These are phyloP conservation scores for Pestalotiopsis sp. DNA, from an alignment of 2,329 filamentous ascomycete genomes.

Conservation along the genomic window DNA sequence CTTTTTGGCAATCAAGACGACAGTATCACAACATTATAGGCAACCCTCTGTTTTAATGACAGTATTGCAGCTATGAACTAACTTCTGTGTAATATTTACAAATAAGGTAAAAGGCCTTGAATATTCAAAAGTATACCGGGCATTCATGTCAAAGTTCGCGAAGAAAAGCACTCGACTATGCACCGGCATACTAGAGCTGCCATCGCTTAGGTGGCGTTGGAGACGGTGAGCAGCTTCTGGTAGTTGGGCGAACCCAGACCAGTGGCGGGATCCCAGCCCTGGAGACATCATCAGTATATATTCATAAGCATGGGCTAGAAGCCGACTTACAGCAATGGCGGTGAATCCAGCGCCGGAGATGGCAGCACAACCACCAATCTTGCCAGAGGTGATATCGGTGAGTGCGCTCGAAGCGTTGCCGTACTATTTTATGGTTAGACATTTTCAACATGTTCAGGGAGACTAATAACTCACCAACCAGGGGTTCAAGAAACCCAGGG, in stretches of 20 bases:
- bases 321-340: constrained; percentile 31
- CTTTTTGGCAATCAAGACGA: no score
- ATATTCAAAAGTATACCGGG: background rate
- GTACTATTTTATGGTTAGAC: constrained; percentile 34
- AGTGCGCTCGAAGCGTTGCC: constrained; percentile 37
- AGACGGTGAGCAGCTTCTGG: constrained; percentile 28
- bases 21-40: no score
- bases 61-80: background rate
- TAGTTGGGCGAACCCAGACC: constrained; percentile 48
- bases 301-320: background rate
- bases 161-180: background rate
- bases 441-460: background rate
- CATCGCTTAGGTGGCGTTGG: constrained; percentile 5
- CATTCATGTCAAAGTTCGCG: background rate
- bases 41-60: no score
- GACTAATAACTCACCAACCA: constrained; percentile 41
- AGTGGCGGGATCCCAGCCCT: constrained; percentile 49
- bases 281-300: background rate
- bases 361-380: constrained; percentile 39
- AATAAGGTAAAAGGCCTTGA: background rate
- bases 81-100: background rate
- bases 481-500: constrained; percentile 63
- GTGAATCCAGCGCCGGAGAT: constrained; percentile 28
- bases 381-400: constrained; percentile 42
- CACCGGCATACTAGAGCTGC: background rate